These are phyloP conservation scores for Aureobasidium subglaciale DNA, from an alignment of 2,329 filamentous ascomycete species.

Conservation along the genomic window DNA sequence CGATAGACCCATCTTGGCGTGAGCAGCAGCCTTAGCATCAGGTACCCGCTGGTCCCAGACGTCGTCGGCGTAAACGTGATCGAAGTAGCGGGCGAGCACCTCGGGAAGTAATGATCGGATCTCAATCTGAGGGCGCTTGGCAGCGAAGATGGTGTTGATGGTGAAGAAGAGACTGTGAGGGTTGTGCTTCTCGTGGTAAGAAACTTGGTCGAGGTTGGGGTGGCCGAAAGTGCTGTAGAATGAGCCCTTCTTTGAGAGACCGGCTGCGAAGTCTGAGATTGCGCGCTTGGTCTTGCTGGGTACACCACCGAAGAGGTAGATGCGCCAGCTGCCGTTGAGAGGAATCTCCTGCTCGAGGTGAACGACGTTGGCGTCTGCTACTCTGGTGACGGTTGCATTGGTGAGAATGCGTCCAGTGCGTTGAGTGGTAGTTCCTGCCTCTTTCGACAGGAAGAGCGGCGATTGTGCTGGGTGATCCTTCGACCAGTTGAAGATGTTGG, in stretches of 20 bases:
- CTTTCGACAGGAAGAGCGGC: slow-evolving; percentile 57
- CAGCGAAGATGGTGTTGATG: slow-evolving; percentile 67
- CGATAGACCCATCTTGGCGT: slow-evolving; percentile 79
- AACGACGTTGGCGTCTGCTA: slow-evolving; percentile 82
- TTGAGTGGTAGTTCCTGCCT: slow-evolving; percentile 50
- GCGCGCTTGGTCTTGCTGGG: slow-evolving; percentile 54
- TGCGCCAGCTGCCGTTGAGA: slow-evolving; percentile 77
- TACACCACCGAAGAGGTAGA: slow-evolving; percentile 78
- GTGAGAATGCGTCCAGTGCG: slow-evolving; percentile 68
- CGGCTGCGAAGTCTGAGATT: slow-evolving; percentile 60
- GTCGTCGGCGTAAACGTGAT: slow-evolving; percentile 83
- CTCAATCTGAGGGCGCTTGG: slow-evolving; percentile 61
- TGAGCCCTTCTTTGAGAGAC: slow-evolving; percentile 58
- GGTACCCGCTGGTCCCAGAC: slow-evolving; percentile 64
- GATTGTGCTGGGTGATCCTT: slow-evolving; percentile 64
- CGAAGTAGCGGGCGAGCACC: slow-evolving; percentile 65
- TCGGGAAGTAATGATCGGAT: slow-evolving; percentile 64
- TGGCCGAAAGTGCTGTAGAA: slow-evolving; percentile 65
- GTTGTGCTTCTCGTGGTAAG: slow-evolving; percentile 74
- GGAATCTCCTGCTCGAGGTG: slow-evolving; percentile 87
- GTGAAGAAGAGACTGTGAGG: slow-evolving; percentile 80
- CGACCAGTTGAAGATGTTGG: slow-evolving; percentile 81
- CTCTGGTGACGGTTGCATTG: slow-evolving; percentile 74
- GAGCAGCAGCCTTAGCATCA: slow-evolving; percentile 64
- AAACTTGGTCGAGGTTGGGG: slow-evolving; percentile 54